Evolutionary conservation across 1,284 basidiomycete genomes (phyloP).

Genomic region (Abortiporus biennis): DNA sequence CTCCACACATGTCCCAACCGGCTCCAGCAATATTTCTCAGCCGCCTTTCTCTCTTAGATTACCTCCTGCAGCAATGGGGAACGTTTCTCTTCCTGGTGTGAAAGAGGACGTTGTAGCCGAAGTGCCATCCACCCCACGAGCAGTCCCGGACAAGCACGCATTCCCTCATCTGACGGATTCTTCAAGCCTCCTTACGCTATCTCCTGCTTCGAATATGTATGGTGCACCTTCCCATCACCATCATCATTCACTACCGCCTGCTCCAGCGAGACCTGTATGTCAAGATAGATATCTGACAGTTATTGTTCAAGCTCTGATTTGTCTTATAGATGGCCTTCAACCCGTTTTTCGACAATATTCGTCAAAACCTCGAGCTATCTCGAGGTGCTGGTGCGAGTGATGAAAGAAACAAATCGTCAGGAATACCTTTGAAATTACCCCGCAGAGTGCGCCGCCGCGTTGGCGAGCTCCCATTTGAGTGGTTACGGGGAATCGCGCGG

Average conservation of each 20-base stretch:
- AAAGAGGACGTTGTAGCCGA: not conserved
- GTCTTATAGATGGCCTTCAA: slow-evolving; percentile 46
- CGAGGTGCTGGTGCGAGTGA: slow-evolving; percentile 45
- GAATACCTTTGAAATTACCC: slow-evolving; percentile 74
- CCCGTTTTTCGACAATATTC: slow-evolving; percentile 93
- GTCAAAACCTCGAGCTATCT: slow-evolving; percentile 89
- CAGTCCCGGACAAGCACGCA: not conserved
- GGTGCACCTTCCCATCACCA: not conserved
- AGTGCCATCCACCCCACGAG: not conserved
- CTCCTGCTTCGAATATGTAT: not conserved
- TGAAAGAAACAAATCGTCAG: no score
- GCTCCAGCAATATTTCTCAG: slow-evolving; percentile 1
- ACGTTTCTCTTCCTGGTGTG: not conserved
- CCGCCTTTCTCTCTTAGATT: slow-evolving; percentile 2
- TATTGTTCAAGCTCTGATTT: not conserved
- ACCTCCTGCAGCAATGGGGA: not conserved
- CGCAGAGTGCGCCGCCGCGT: slow-evolving; percentile 55
- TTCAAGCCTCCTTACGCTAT: not conserved
- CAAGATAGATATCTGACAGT: not conserved
- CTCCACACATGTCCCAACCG: not conserved
- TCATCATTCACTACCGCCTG: slow-evolving; percentile 3
- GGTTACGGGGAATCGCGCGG: slow-evolving; percentile 72
- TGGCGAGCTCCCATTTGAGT: slow-evolving; percentile 74
- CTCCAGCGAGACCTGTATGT: not conserved
- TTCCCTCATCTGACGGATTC: slow-evolving; percentile 1